phyloP scores from a whole-genome alignment of 2,329 filamentous ascomycete species.

The Trichoderma semiorbis region DNA sequence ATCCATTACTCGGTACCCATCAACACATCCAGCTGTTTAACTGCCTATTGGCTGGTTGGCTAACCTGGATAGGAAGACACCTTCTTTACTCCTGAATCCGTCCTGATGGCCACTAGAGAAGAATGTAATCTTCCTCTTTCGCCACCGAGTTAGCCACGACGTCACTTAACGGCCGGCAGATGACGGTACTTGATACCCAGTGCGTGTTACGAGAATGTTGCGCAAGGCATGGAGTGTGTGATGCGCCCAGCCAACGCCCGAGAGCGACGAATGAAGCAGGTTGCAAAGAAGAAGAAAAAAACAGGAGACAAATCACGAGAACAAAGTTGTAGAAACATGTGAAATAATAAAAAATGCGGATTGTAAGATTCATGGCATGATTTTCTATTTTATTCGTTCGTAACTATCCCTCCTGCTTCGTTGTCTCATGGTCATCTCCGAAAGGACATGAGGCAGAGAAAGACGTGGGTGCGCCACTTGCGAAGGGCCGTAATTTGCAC shows the following conservation, averaged over 20 bases:
- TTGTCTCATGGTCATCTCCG: constrained; percentile 7
- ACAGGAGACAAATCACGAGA: not conserved
- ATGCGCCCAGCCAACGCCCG: not conserved
- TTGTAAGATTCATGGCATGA: constrained; percentile 9
- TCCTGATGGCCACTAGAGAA: not conserved
- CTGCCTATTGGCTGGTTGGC: not conserved
- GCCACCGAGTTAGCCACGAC: constrained; percentile 16
- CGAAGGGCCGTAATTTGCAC: not conserved
- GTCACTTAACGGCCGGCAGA: constrained; percentile 10
- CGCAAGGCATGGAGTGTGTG: not conserved
- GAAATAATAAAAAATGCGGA: not conserved
- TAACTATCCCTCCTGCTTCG: not conserved
- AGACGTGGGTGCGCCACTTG: not conserved
- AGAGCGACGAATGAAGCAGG: not conserved
- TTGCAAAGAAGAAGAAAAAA: not conserved
- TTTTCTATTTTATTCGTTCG: not conserved
- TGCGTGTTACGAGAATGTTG: not conserved
- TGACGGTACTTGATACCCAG: not conserved
- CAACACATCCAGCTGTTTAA: not conserved
- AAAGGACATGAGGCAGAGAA: not conserved
- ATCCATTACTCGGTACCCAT: not conserved
- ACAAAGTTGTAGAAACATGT: not conserved
- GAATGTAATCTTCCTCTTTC: not conserved
- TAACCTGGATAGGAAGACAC: not conserved
- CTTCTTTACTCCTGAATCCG: not conserved